Conservation (phyloP, 306 rosid species). For the Corylus americana region DNA sequence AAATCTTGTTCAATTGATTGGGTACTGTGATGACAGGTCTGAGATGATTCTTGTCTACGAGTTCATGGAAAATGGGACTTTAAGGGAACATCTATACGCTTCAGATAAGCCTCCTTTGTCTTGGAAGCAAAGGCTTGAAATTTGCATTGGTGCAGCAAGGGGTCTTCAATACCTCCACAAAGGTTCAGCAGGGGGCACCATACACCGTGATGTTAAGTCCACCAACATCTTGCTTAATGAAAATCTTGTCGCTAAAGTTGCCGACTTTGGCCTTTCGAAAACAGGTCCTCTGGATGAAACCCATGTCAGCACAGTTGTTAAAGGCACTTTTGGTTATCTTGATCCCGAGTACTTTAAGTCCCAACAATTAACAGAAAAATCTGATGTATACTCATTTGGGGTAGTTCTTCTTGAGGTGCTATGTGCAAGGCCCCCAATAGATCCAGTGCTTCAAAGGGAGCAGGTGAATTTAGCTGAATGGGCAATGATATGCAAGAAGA, state of each 20-base stretch:
- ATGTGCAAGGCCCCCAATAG: conserved; percentile 50
- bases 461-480: conserved; percentile 53
- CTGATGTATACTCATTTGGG: conserved; percentile 58
- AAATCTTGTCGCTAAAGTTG: conserved; percentile 49
- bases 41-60: conserved; percentile 64
- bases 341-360: conserved; percentile 56
- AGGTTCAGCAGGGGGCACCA: conserved; percentile 53
- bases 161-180: conserved; percentile 61
- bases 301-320: conserved; percentile 52
- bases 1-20: conserved; percentile 56
- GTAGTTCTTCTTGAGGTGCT: conserved; percentile 52
- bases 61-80: conserved; percentile 53
- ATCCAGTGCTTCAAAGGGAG: conserved; percentile 42
- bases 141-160: conserved; percentile 54
- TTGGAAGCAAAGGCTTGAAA: conserved; percentile 62
- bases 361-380: conserved; percentile 48
- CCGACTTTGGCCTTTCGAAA: conserved; percentile 59
- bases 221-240: conserved; percentile 50
- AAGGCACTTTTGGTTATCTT: conserved; percentile 56
- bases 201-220: conserved; percentile 59
- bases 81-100: conserved; percentile 50
- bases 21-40: conserved; percentile 52
- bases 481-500: conserved; percentile 49
- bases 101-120: conserved; percentile 38
- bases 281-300: conserved; percentile 40